These are phyloP conservation scores for Lizonia empirigonia DNA, from an alignment of 2,329 filamentous ascomycete species.

Conservation along the genomic window DNA sequence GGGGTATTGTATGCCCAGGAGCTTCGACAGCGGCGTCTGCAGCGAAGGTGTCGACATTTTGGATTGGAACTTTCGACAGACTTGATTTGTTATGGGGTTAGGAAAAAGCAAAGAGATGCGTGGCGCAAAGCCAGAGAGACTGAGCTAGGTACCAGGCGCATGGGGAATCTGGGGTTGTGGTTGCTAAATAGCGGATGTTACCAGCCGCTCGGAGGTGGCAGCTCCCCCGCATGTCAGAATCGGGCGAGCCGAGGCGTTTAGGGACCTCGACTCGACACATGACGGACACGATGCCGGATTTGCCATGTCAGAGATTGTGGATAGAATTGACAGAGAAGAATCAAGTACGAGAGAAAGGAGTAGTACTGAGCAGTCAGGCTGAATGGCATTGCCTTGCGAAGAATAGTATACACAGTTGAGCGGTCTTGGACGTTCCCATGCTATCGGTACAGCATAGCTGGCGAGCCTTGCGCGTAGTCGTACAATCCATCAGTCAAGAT, in stretches of 20 bases:
- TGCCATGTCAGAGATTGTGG: too few species aligned
- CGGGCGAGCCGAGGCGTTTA: constrained; percentile 30
- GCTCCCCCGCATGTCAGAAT: background rate
- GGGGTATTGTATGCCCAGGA: constrained; percentile 85
- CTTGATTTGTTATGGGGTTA: constrained; percentile 1
- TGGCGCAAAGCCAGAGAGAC: constrained; percentile 1
- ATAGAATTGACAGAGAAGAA: too few species aligned
- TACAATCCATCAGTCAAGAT: constrained; percentile 1
- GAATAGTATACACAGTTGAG: constrained; percentile 14
- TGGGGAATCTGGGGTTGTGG: constrained; percentile 29
- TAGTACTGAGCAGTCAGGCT: constrained; percentile 8
- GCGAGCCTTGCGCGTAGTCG: background rate
- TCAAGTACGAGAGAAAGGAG: background rate
- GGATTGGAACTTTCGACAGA: background rate
- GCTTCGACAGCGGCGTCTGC: constrained; percentile 51
- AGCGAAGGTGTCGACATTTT: constrained; percentile 43
- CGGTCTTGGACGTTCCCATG: background rate
- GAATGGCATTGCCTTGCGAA: constrained; percentile 18
- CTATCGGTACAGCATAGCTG: background rate
- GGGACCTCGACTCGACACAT: constrained; percentile 23
- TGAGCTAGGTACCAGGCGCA: constrained; percentile 15
- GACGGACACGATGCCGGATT: constrained; percentile 14
- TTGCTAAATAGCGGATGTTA: constrained; percentile 35
- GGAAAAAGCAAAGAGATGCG: background rate
- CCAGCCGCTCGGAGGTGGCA: constrained; percentile 10